Evolutionary conservation across 192 early-diverging fungal species (phyloP).

Genomic region (Umbelopsis sp.): DNA sequence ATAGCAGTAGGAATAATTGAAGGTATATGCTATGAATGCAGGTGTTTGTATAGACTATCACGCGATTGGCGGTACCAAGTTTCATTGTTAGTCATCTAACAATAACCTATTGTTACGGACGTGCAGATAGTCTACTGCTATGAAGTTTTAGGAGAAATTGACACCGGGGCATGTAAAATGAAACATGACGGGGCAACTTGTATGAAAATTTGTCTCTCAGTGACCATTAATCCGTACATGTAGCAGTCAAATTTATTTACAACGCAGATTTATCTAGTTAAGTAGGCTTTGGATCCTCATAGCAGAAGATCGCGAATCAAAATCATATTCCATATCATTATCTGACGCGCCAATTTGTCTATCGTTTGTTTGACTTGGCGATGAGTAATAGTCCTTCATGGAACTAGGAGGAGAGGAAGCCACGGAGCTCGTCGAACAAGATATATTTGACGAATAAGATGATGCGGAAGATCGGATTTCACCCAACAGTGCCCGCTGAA

Average conservation of each 20-base stretch:
- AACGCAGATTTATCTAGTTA: background rate
- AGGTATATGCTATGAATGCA: too few species aligned
- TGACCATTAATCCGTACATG: too few species aligned
- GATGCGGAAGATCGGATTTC: background rate
- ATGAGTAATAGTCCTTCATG: background rate
- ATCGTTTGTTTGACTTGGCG: background rate
- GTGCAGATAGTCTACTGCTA: too few species aligned
- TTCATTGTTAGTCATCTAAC: too few species aligned
- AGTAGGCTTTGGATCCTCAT: background rate
- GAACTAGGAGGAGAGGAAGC: background rate
- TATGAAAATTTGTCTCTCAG: too few species aligned
- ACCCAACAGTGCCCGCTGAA: background rate
- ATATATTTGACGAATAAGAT: background rate
- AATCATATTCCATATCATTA: background rate
- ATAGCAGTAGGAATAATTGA: too few species aligned
- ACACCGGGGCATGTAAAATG: too few species aligned
- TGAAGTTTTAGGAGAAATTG: too few species aligned
- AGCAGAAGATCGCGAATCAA: background rate
- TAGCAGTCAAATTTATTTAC: background rate
- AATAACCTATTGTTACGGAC: too few species aligned
- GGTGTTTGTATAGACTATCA: too few species aligned
- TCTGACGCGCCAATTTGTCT: background rate
- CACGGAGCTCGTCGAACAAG: background rate
- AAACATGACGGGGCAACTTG: too few species aligned
- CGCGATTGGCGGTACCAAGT: too few species aligned